phyloP scores from a whole-genome alignment of 192 early-diverging fungal species.

The Coemansia sp. region DNA sequence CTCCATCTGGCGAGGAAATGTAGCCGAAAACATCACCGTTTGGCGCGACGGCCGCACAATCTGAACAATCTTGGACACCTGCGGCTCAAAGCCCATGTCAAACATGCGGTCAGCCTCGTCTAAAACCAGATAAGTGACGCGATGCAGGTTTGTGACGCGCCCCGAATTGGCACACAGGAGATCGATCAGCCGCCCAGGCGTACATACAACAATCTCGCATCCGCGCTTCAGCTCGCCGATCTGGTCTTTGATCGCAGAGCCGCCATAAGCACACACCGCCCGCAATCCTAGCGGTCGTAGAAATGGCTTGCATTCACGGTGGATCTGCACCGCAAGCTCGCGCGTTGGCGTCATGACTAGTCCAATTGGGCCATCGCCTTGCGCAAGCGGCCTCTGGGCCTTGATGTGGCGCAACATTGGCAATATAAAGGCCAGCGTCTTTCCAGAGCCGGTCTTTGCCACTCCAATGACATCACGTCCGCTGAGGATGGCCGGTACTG shows the following conservation, averaged over 20 bases:
- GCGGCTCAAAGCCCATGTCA: constrained; percentile 98
- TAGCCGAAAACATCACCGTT: constrained; percentile 91
- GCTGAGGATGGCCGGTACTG: constrained; percentile 94
- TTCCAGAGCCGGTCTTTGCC: constrained; percentile 91
- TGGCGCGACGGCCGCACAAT: constrained; percentile 86
- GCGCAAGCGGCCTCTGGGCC: constrained; percentile 74
- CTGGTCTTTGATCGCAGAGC: constrained; percentile 82
- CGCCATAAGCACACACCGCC: constrained; percentile 88
- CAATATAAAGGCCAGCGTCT: constrained; percentile 90
- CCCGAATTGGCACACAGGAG: constrained; percentile 84
- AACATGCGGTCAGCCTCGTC: constrained; percentile 99
- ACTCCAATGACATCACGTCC: constrained; percentile 95
- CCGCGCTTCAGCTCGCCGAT: constrained; percentile 88
- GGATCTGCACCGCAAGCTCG: constrained; percentile 89
- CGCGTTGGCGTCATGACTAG: constrained; percentile 93
- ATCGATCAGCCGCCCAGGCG: constrained; percentile 89
- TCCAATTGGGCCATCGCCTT: constrained; percentile 80
- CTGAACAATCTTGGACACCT: constrained; percentile 94
- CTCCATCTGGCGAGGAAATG: constrained; percentile 96
- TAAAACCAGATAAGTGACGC: constrained; percentile 93
- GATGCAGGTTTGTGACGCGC: constrained; percentile 78
- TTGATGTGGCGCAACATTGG: constrained; percentile 97
- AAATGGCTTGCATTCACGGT: constrained; percentile 90
- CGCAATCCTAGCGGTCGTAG: constrained; percentile 79
- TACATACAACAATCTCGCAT: constrained; percentile 89